These are phyloP conservation scores for Arthroderma sp. DNA, from an alignment of 2,329 filamentous ascomycete genomes.

Conservation along the genomic window DNA sequence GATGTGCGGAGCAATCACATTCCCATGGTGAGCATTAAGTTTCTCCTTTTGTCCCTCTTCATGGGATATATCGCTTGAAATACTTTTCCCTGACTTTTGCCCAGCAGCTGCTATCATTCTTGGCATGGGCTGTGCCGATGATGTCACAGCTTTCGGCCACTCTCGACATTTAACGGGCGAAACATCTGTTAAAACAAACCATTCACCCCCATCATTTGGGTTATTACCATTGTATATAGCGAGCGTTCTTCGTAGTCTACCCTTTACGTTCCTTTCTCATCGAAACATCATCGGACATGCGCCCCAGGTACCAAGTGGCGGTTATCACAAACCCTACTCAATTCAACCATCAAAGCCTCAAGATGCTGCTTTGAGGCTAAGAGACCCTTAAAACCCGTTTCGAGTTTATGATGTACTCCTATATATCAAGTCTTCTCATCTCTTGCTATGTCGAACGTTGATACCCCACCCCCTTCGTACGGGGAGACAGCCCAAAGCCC, in stretches of 20 bases:
- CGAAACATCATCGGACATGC: too few relatives aligned
- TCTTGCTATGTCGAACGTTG: background rate
- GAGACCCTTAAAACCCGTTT: background rate
- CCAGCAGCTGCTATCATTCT: background rate
- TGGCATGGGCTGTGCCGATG: background rate
- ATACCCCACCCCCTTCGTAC: constrained; percentile 9
- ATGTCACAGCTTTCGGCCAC: background rate
- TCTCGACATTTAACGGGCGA: background rate
- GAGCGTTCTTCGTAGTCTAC: background rate
- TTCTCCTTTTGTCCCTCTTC: too few relatives aligned
- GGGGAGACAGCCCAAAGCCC: constrained; percentile 4
- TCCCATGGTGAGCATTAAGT: too few relatives aligned
- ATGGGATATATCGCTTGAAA: too few relatives aligned
- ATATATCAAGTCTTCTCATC: background rate
- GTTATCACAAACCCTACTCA: background rate
- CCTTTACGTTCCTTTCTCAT: background rate
- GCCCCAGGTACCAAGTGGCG: background rate
- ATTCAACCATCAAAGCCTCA: background rate
- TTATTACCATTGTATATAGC: background rate
- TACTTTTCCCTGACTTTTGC: background rate
- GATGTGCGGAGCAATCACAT: background rate
- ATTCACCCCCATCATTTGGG: background rate
- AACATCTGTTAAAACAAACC: background rate
- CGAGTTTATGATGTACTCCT: background rate
- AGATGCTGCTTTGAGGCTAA: background rate